phyloP scores from a whole-genome alignment of 1,284 basidiomycete genomes.

The Ceratobasidium sp. region DNA sequence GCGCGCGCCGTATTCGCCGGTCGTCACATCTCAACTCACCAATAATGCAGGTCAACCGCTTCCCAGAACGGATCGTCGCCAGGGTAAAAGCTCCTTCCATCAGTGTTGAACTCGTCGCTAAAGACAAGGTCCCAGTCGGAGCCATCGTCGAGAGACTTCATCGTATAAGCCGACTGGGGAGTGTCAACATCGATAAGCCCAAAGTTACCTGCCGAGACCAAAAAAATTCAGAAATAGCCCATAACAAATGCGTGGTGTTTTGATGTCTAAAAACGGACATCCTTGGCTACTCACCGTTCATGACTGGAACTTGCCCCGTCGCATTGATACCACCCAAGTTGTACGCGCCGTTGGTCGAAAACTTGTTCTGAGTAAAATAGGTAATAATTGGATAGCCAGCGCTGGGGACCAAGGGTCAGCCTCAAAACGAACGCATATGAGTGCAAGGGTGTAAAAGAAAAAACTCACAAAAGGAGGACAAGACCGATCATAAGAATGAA shows the following conservation, averaged over 20 bases:
- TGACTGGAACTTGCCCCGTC: conserved; percentile 71
- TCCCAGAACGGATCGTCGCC: conserved; percentile 78
- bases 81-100: conserved; percentile 80
- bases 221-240: conserved; percentile 26
- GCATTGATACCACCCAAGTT: conserved; percentile 69
- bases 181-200: conserved; percentile 84
- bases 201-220: conserved; percentile 66
- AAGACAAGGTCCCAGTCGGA: conserved; percentile 62
- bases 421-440: neutral
- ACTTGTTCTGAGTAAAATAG: conserved; percentile 54
- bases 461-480: conserved; percentile 78
- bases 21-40: conserved; percentile 59
- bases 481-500: conserved; percentile 72
- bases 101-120: conserved; percentile 65
- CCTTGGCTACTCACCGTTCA: conserved; percentile 58
- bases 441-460: no score
- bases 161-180: conserved; percentile 59
- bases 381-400: conserved; percentile 62
- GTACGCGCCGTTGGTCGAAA: conserved; percentile 60
- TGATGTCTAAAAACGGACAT: neutral
- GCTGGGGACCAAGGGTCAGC: conserved; percentile 45
- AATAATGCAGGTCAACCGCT: conserved; percentile 81
- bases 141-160: conserved; percentile 57
- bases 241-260: no score
- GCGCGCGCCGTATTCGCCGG: neutral